Evolutionary conservation across 257 asterid genomes (phyloP), one percentile per base, ranked within the genome.

Genomic region (Nicotiana obtusifolia): DNA sequence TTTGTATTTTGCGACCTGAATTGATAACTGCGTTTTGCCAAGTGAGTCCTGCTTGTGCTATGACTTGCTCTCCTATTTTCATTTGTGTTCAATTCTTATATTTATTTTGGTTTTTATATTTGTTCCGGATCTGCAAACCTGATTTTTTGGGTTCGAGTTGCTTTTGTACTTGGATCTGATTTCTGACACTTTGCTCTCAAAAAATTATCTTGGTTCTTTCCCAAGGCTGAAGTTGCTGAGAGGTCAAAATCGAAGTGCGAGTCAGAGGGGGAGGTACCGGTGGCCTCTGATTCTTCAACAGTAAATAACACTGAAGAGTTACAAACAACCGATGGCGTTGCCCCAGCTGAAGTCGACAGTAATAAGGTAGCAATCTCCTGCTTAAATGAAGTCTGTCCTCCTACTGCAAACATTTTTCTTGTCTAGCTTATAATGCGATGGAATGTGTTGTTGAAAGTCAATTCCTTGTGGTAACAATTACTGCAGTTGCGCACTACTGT

Each of bases 1-100:
- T 92, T 90, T 92, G 95, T 86, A 93, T 93, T 84, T 86, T 95
- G 90, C 92, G 99, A 85, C 97, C 97, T 86, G 99, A 95, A 82
- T 89, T 95, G 84, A 89, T 92, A 69, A 84, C 94, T 83, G 90
- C 95, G 81, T 93, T 92, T 86, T 91, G 91, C 89, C 91, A 90
- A 85, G 99, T 95, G 83, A 89, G 93, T 78, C 81, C 81, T 81
- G 56, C 84, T 80, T 52, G 26, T 26, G 10, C 54, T 79, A 9
- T 62, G 61, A 49, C 62, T 49, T 24, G 22, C 62, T 49, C 19
- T 24, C 61, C 24, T 73, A 75, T 47, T 44, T 44, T 44, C 20
- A 44, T 44, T 20, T 71, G 60, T 71, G 7, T 73, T 73, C 73
- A 14, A 30, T 28, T 64, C 16, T 64, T 56, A 20, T 52, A 49